Conservation (phyloP, 2,329 filamentous ascomycete genomes). For the Chaetomium sp. region DNA sequence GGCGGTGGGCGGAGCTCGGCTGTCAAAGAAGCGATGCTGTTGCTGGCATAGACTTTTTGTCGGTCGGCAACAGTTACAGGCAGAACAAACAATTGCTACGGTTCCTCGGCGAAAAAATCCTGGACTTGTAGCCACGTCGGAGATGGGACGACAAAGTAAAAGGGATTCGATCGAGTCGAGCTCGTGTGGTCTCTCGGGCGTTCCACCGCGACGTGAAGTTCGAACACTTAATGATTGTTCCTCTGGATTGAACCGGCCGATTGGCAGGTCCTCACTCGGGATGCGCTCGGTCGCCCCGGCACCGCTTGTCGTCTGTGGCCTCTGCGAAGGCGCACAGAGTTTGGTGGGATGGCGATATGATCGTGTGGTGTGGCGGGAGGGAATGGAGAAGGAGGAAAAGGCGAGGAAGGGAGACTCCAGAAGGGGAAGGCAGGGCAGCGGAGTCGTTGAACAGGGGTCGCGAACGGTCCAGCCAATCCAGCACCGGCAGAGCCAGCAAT, state of each 20-base stretch:
- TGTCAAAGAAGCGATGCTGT: constrained; percentile 22
- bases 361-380: constrained; percentile 30
- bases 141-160: constrained; percentile 15
- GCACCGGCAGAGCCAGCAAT: constrained; percentile 20
- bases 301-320: constrained; percentile 35
- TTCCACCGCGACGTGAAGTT: constrained; percentile 14
- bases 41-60: constrained; percentile 18
- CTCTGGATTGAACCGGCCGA: constrained; percentile 1
- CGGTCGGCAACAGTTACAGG: constrained; percentile 21
- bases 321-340: constrained; percentile 31
- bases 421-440: constrained; percentile 30
- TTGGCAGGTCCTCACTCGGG: constrained; percentile 20
- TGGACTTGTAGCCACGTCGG: constrained; percentile 15
- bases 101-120: constrained; percentile 8
- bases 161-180: constrained; percentile 14
- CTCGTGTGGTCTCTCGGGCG: constrained; percentile 1
- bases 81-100: constrained; percentile 21
- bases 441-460: constrained; percentile 25
- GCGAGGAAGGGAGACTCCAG: constrained; percentile 26
- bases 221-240: constrained; percentile 1
- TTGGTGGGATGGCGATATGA: constrained; percentile 32
- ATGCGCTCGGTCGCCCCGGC: constrained; percentile 31
- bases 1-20: constrained; percentile 29
- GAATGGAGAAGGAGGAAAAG: constrained; percentile 31
- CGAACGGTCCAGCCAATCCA: constrained; percentile 26